Conservation (phyloP, 306 rosid species). For the Vigna radiata region DNA sequence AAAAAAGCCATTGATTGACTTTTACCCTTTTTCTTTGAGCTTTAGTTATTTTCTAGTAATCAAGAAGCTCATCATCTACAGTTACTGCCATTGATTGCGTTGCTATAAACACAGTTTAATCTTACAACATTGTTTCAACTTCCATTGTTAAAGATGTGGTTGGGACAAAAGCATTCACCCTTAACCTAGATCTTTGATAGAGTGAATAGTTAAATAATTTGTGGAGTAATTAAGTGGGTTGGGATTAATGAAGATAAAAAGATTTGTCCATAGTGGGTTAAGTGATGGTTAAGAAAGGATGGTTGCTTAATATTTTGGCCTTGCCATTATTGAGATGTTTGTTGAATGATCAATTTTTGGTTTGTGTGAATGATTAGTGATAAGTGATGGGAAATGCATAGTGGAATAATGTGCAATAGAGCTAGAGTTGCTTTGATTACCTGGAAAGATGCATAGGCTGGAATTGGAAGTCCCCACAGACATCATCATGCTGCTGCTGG, state of each 20-base stretch:
- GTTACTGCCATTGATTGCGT: constrained; percentile 19
- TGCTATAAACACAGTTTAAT: background rate
- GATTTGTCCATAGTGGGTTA: background rate
- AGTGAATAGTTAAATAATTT: background rate
- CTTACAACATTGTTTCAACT: too few species aligned
- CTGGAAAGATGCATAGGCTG: constrained; percentile 58
- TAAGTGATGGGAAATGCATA: constrained; percentile 41
- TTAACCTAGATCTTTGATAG: too few species aligned
- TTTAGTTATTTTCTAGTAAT: background rate
- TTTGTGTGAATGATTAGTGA: constrained; percentile 43
- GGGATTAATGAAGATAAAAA: background rate
- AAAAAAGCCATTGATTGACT: constrained; percentile 45
- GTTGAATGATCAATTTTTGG: constrained; percentile 32
- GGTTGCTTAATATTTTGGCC: constrained; percentile 30
- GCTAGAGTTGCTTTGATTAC: constrained; percentile 42
- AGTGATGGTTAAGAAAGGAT: constrained; percentile 12
- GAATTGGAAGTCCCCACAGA: constrained; percentile 50
- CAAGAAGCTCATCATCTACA: background rate
- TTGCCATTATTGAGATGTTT: constrained; percentile 40
- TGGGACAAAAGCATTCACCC: too few species aligned
- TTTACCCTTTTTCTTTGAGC: constrained; percentile 37
- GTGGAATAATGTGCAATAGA: constrained; percentile 40
- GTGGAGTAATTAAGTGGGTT: background rate
- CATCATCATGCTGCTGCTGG: constrained; percentile 45
- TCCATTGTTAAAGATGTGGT: too few species aligned